Conservation (phyloP, 352 stramenopile species). For the Pelagophyceae sp. region DNA sequence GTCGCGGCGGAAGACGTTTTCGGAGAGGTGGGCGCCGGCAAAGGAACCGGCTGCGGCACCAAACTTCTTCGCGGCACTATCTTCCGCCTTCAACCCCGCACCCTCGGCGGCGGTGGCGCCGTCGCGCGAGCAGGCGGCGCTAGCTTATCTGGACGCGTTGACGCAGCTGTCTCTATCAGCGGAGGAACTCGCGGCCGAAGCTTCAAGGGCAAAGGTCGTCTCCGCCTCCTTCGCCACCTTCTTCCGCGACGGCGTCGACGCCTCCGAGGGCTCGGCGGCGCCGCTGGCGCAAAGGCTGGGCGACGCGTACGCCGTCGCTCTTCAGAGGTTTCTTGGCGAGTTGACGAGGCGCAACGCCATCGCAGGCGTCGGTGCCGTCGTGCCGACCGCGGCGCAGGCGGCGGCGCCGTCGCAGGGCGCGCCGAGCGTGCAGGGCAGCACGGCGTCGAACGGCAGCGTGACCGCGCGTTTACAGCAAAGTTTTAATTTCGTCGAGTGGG, state of each 20-base stretch:
- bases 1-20: neutral
- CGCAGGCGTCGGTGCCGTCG: neutral
- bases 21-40: neutral
- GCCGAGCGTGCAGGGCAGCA: neutral
- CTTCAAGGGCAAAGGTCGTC: neutral
- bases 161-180: neutral
- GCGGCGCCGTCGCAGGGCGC: neutral
- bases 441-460: neutral
- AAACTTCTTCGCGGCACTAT: no score
- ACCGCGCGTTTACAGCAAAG: neutral
- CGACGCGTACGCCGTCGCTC: constrained; percentile 12
- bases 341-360: constrained; percentile 15
- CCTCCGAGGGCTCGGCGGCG: neutral
- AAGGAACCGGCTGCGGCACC: no score
- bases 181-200: no score
- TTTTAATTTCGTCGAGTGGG: constrained; percentile 18
- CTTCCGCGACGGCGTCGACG: neutral
- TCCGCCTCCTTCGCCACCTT: neutral
- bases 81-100: no score
- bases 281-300: neutral
- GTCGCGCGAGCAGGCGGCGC: neutral
- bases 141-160: constrained; percentile 3
- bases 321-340: constrained; percentile 10
- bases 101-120: no score
- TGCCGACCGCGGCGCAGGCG: neutral